Percentiles rank a stretch among this genome's conserved stretches.
These are phyloP conservation scores for Cruciata laevipes DNA, from an alignment of 257 asterid genomes.

Conservation along the genomic window DNA sequence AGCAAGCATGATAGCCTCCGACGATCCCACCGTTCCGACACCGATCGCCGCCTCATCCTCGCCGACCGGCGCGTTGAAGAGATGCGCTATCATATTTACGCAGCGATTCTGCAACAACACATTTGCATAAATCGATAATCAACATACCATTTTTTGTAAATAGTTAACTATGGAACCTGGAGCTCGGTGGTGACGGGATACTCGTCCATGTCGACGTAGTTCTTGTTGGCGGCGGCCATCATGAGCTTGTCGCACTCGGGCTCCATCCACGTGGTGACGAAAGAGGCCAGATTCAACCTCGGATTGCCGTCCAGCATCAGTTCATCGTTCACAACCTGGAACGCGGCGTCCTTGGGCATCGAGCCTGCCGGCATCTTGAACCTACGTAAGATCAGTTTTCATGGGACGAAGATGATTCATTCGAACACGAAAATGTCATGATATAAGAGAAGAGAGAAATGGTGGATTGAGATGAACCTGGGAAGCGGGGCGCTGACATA, in stretches of 20 bases:
- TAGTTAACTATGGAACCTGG: neutral
- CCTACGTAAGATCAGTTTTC: neutral
- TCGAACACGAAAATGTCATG: neutral
- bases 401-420: neutral
- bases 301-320: conserved; percentile 8
- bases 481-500: conserved; percentile 5
- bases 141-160: too few relatives aligned
- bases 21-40: conserved; percentile 35
- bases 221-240: conserved; percentile 12
- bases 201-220: conserved; percentile 13
- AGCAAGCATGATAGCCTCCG: conserved; percentile 37
- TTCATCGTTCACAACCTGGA: conserved; percentile 6
- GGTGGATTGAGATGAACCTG: neutral
- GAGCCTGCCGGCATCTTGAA: conserved; percentile 1
- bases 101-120: conserved; percentile 26
- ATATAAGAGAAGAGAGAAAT: neutral
- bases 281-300: conserved; percentile 8
- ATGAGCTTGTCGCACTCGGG: conserved; percentile 11
- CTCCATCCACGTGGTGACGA: conserved; percentile 13
- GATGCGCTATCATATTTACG: conserved; percentile 32
- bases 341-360: conserved; percentile 8
- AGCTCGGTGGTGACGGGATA: conserved; percentile 13
- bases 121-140: neutral
- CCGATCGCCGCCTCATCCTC: conserved; percentile 27
- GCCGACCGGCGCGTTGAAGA: conserved; percentile 27